These are phyloP conservation scores for Auricularia auricula-judae DNA, from an alignment of 768 basidiomycete species.

Conservation along the genomic window DNA sequence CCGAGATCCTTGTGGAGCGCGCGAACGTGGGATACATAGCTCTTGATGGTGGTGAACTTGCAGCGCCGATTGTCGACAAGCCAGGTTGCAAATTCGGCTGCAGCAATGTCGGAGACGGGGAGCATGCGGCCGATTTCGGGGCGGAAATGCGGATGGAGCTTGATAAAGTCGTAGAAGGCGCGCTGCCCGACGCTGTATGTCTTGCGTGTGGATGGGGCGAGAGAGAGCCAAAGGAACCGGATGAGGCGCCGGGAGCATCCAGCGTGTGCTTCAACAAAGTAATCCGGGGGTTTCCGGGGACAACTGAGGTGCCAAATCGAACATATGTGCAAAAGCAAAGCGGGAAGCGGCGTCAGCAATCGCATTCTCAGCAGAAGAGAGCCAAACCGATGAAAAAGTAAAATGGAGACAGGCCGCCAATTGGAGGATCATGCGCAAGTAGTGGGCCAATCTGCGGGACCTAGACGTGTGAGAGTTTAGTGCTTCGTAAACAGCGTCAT, in stretches of 20 bases:
- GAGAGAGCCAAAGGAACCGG: constrained; percentile 19
- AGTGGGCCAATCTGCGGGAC: background rate
- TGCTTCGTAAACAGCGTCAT: constrained; percentile 3
- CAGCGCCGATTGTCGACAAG: background rate
- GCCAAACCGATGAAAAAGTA: constrained; percentile 9
- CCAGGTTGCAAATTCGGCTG: background rate
- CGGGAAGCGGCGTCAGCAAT: constrained; percentile 12
- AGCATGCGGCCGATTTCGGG: background rate
- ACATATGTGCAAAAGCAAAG: constrained; percentile 14
- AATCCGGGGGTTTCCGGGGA: constrained; percentile 10
- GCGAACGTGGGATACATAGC: background rate
- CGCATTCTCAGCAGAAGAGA: constrained; percentile 9
- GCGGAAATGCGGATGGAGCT: background rate
- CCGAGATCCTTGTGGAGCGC: background rate
- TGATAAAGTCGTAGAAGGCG: constrained; percentile 20
- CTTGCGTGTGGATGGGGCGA: constrained; percentile 19
- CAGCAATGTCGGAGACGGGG: background rate
- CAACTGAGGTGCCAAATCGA: constrained; percentile 14
- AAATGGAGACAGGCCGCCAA: constrained; percentile 9
- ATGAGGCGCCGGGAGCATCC: constrained; percentile 11
- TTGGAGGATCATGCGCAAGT: constrained; percentile 8
- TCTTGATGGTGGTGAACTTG: background rate
- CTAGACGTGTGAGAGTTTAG: constrained; percentile 5
- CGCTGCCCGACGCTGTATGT: constrained; percentile 22
- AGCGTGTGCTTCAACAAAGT: constrained; percentile 13